Evolutionary conservation across 306 rosid genomes (phyloP), one percentile per base, ranked within the genome.

Genomic region (Trichosanthes cucumerina): DNA sequence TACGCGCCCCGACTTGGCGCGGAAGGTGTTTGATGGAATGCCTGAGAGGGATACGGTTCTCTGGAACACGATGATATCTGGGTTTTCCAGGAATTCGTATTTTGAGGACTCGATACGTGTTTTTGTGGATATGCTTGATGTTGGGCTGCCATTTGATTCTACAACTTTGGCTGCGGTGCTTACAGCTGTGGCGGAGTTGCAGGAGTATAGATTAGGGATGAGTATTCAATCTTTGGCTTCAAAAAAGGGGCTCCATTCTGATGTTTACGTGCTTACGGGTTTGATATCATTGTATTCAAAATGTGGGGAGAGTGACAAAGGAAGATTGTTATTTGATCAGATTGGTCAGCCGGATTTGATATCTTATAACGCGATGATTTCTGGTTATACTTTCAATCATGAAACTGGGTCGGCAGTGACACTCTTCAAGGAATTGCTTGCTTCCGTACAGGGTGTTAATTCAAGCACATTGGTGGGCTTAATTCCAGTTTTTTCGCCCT

Each of bases 61-160:
- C 81, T 92, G 93, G 96, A 95, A 95, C 81, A 86, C 97, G 0
- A 78, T 95, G 96, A 85, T 95, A 50, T 87, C 91, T 14, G 97
- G 97, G 77, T 75, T 90, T 80, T 90, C 84, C 28, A 91, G 84
- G 85, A 92, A 90, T 78, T 86, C 88, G 63, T 88, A 78, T 81
- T 83, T 65, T 83, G 81, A 68, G 3, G 96, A 86, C 59, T 79
- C 91, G 1, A 8, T 92, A 15, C 77, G 65, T 1, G 82, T 85
- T 41, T 91, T 91, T 64, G 24, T 60, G 53, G 87, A 90, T 10
- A 91, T 92, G 99, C 83, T 95, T 57, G 82, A 23, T 3, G 64
- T 63, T 69, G 88, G 87, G 62, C 72, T 78, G 16, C 38, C 11
- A 13, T 79, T 95, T 81, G 97, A 91, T 86, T 89, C 97, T 21